Evolutionary conservation across 495 filamentous ascomycete species (phyloP).

Genomic region (Penicillium lividum): DNA sequence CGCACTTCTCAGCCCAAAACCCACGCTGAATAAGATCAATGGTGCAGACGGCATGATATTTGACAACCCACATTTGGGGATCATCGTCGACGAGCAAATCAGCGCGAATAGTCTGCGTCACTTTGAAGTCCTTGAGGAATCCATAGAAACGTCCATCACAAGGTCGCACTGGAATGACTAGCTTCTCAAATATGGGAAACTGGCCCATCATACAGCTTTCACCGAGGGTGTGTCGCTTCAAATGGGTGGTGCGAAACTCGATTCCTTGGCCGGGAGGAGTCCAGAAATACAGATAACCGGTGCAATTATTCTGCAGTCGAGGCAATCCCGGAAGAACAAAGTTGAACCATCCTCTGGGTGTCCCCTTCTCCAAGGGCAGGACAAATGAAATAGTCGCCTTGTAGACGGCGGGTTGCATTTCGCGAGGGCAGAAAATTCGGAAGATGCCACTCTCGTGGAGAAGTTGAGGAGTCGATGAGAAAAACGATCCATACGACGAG

Average conservation of each 20-base stretch:
- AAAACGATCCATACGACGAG: not conserved
- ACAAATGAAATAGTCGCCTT: conserved; percentile 24
- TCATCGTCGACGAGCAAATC: conserved; percentile 6
- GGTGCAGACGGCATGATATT: conserved; percentile 36
- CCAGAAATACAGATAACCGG: conserved; percentile 35
- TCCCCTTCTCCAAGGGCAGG: conserved; percentile 20
- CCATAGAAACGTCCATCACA: conserved; percentile 33
- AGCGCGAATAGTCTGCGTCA: conserved; percentile 32
- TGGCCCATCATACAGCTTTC: conserved; percentile 39
- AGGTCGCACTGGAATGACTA: conserved; percentile 33
- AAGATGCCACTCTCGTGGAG: conserved; percentile 24
- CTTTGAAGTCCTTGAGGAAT: conserved; percentile 33
- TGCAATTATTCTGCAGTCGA: conserved; percentile 19
- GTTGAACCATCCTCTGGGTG: conserved; percentile 31
- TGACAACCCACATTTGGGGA: conserved; percentile 8
- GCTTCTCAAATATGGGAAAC: conserved; percentile 24
- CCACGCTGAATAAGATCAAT: conserved; percentile 31
- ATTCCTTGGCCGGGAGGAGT: conserved; percentile 30
- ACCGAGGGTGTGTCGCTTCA: conserved; percentile 28
- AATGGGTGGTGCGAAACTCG: conserved; percentile 36
- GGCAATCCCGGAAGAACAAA: conserved; percentile 37
- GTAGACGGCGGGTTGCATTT: conserved; percentile 21
- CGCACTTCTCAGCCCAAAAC: conserved; percentile 39
- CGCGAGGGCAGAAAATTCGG: conserved; percentile 19
- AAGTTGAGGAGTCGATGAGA: conserved; percentile 21